Evolutionary conservation across 1,139 yeast genomes (phyloP), one percentile per base, ranked within the genome.

Genomic region (Geotrichum fermentans): DNA sequence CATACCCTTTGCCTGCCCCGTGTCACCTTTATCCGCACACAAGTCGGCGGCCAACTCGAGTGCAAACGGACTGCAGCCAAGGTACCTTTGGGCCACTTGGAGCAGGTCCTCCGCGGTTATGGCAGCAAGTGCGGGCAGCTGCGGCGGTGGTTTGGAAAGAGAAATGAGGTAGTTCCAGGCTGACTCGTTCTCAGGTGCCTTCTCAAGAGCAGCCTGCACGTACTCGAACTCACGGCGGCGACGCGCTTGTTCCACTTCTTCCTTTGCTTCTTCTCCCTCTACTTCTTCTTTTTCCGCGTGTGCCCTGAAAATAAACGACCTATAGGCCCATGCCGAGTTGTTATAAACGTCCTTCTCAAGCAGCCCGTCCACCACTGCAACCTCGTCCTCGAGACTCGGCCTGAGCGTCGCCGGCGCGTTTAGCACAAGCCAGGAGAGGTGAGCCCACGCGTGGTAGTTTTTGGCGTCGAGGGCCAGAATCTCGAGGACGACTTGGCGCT

Each of bases 361-460:
- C 57, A 78, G 66, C 17, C 57, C 55, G n/a, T 74, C 72, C 1
- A 78, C 73, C 61, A 77, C 83, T 7, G 61, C 64, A n/a, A 79
- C 56, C 61, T 89, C 96, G 35, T 64, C 66, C 7, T 56, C 63
- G 28, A 24, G 28, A 6, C 6, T 6, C 6, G 28, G 28, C 6
- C 28, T 6, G 28, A 24, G 28, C 8, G 8, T 24, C 8, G 28
- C 6, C 6, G 28, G 8, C 8, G 28, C 28, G n/a, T 70, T 71
- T 32, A 73, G 72, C 17, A 84, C 82, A 18, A 83, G 68, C 96
- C 97, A 89, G 59, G 83, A 83, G 49, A 90, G 69, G 60, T 89
- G 88, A 1, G 96, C 79, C 98, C 98, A 92, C 5, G 90, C 96
- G 62, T 92, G 99, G 64, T 92, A 95, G 69, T 92, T 92, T 63